Base-by-base conservation (phyloP, 2,329 filamentous ascomycete genomes). In the Macrophomina phaseolina region DNA sequence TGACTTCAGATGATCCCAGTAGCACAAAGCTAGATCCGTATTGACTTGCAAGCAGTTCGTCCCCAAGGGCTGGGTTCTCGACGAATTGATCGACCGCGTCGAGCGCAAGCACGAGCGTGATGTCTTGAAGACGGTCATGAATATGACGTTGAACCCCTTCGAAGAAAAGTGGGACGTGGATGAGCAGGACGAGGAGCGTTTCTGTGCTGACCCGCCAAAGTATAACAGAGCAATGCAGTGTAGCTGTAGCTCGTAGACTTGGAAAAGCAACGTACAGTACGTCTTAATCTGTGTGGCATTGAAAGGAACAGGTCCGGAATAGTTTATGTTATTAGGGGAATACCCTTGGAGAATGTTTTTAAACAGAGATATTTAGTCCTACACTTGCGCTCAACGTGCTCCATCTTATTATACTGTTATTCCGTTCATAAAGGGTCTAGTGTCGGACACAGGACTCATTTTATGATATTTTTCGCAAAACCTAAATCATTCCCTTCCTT, bases 21-120 rank as follows among this genome's bases (percentile, higher is more conserved):
- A 64, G 6, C 4, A 6, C 14, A n/a, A 9, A 9, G 9, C 8
- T 11, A 18, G 11, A 53, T 8, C 8, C 4, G 1, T 32, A 8
- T 36, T 64, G 23, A 64, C 61, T 4, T 11, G 11, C 18, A 4
- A 11, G 9, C 65, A 86, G 81, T 99, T 99, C 74, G 84, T 97
- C 0, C 93, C 95, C 0, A 87, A 93, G 55, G 90, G 91, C 18
- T 99, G 94, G 94, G 87, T 99, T 62, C 83, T 99, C 23, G 94
- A 98, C 76, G 95, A 99, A 78, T 78, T 99, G 14, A 98, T 99
- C 71, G 87, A 91, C 53, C 87, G 92, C 9, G 94, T 98, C 0
- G 93, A 98, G 78, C 92, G 92, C 76, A 88, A 90, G 62, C 88
- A 89, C 2, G 94, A 99, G 74, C 85, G 92, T 65, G 89, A 92